A percentile compares a stretch with the other conserved stretches of the same genome.
These are phyloP conservation scores for Talaromyces pinophilus DNA, from an alignment of 2,329 filamentous ascomycete genomes.

Conservation along the genomic window DNA sequence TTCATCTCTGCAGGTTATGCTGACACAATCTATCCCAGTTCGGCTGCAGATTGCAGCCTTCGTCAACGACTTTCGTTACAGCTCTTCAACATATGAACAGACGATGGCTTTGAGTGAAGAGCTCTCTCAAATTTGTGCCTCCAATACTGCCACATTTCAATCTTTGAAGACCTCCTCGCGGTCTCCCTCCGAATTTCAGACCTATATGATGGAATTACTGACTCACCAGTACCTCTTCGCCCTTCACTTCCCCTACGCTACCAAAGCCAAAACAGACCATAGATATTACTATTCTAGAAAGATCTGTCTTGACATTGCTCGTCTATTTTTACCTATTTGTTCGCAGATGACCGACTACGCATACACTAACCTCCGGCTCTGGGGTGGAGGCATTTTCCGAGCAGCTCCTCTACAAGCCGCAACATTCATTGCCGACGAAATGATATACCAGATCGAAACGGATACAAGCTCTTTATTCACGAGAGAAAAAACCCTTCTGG, in stretches of 20 bases:
- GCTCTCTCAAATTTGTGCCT: not conserved
- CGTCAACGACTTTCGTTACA: conserved; percentile 15
- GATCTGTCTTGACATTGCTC: conserved; percentile 13
- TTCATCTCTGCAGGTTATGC: conserved; percentile 12
- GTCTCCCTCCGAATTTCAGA: conserved; percentile 6
- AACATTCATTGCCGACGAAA: not conserved
- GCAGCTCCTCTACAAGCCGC: not conserved
- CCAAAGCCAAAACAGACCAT: conserved; percentile 10
- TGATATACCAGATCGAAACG: not conserved
- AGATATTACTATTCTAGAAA: conserved; percentile 13
- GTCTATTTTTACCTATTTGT: not conserved
- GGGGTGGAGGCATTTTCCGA: not conserved
- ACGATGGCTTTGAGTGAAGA: not conserved
- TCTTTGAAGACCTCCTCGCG: not conserved
- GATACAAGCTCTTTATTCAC: not conserved
- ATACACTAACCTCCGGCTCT: not conserved
- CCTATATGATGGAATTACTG: conserved; percentile 16
- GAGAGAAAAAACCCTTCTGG: not conserved
- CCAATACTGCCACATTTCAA: not conserved
- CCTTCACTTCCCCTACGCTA: conserved; percentile 18
- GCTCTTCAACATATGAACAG: not conserved
- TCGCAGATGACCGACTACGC: not conserved
- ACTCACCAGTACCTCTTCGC: conserved; percentile 16
- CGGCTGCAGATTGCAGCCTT: conserved; percentile 12
- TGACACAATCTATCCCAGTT: not conserved